Percentiles rank a stretch among this genome's conserved stretches.
phyloP scores from a whole-genome alignment of 2,329 filamentous ascomycete species.

The Stagonosporopsis vannaccii region DNA sequence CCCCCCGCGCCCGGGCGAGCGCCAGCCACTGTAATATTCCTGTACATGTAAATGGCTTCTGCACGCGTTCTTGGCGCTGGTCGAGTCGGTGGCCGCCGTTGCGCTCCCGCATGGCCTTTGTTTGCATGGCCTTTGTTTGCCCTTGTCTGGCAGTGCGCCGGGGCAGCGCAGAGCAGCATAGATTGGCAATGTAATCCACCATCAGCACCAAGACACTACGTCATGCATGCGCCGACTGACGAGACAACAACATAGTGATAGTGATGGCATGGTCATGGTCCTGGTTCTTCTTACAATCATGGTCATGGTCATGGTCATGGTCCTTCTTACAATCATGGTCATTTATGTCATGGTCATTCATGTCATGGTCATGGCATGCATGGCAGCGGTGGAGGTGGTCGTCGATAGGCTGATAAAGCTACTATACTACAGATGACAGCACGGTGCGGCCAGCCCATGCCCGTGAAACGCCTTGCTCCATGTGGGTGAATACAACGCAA shows the following conservation, averaged over 20 bases:
- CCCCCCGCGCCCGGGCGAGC: conserved; percentile 16
- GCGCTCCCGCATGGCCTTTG: conserved; percentile 25
- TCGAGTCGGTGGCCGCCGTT: conserved; percentile 36
- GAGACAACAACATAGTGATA: too few relatives aligned
- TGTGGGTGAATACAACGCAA: conserved; percentile 42
- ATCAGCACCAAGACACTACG: conserved; percentile 20
- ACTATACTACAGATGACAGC: conserved; percentile 32
- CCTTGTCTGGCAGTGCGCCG: conserved; percentile 18
- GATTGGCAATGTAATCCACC: conserved; percentile 31
- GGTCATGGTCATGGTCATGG: too few relatives aligned
- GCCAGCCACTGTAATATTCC: conserved; percentile 43
- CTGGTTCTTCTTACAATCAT: too few relatives aligned
- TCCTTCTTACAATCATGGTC: too few relatives aligned
- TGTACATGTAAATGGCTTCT: conserved; percentile 44
- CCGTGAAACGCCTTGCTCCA: conserved; percentile 51
- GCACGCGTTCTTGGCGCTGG: conserved; percentile 28
- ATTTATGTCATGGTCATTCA: conserved; percentile 28
- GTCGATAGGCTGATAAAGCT: conserved; percentile 24
- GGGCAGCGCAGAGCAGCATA: conserved; percentile 27
- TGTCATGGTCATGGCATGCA: background rate
- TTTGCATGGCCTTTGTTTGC: too few relatives aligned
- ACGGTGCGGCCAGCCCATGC: conserved; percentile 20
- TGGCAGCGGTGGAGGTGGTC: background rate
- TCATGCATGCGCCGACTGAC: too few relatives aligned
- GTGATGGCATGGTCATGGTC: too few relatives aligned